phyloP scores from a whole-genome alignment of 169 alveolate species.

The Plasmodium gallinaceum region DNA sequence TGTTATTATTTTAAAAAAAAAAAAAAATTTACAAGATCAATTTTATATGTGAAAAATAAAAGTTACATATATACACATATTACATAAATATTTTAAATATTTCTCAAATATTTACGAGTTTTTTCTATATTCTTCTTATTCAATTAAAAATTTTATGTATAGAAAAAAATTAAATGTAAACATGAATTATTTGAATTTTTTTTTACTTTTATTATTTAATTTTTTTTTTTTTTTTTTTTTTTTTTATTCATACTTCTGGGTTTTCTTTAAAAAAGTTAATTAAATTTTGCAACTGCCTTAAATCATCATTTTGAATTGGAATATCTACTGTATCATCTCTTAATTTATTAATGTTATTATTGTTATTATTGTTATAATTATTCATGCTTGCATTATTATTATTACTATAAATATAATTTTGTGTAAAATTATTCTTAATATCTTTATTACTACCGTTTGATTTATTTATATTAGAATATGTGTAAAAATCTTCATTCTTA shows the following conservation, averaged over 20 bases:
- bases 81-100: neutral
- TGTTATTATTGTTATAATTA: neutral
- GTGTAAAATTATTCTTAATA: neutral
- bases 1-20: no score
- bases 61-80: neutral
- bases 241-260: conserved; percentile 3
- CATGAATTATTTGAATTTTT: neutral
- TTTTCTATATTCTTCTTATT: no score
- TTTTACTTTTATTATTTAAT: neutral
- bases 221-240: neutral
- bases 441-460: neutral
- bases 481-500: neutral
- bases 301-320: conserved; percentile 6
- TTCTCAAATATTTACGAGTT: no score
- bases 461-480: neutral
- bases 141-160: no score
- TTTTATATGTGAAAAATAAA: neutral
- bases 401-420: neutral
- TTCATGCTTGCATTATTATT: neutral
- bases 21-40: neutral
- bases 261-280: conserved; percentile 58
- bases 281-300: conserved; percentile 51
- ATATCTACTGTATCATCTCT: neutral
- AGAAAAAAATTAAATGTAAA: no score
- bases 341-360: neutral